Percentiles rank a stretch among this genome's conserved stretches.
phyloP scores from a whole-genome alignment of 371 early-diverging fungal species.

The Haplosporangium sp. region DNA sequence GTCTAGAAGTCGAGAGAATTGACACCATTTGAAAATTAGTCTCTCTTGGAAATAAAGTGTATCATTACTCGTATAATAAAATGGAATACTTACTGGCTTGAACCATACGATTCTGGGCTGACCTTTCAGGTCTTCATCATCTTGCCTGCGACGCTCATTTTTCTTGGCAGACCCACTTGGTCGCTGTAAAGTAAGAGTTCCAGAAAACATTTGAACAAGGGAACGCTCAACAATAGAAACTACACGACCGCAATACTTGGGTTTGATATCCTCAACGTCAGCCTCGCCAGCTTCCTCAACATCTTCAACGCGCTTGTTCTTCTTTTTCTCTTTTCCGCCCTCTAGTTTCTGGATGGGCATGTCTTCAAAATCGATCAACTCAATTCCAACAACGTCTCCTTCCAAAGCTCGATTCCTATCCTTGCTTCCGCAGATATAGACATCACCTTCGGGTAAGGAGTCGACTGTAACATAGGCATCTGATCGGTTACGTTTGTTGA shows the following conservation, averaged over 20 bases:
- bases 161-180: slow-evolving; percentile 61
- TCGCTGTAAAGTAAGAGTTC: slow-evolving; percentile 66
- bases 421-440: slow-evolving; percentile 82
- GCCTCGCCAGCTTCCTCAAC: slow-evolving; percentile 57
- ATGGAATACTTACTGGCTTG: slow-evolving; percentile 64
- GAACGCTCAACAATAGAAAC: slow-evolving; percentile 77
- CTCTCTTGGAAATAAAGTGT: too few relatives aligned
- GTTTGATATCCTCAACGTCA: slow-evolving; percentile 69
- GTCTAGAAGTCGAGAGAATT: slow-evolving; percentile 38
- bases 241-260: slow-evolving; percentile 75
- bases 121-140: slow-evolving; percentile 59
- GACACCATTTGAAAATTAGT: too few relatives aligned
- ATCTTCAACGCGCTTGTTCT: slow-evolving; percentile 47
- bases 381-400: slow-evolving; percentile 88
- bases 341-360: slow-evolving; percentile 70
- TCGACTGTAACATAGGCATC: slow-evolving; percentile 91
- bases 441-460: slow-evolving; percentile 70
- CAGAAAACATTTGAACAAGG: slow-evolving; percentile 73
- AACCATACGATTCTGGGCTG: slow-evolving; percentile 82
- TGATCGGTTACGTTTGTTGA: slow-evolving; percentile 85
- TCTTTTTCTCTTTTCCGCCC: slow-evolving; percentile 60
- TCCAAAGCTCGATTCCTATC: slow-evolving; percentile 90
- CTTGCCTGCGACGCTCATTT: slow-evolving; percentile 68
- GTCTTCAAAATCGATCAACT: slow-evolving; percentile 78
- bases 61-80: background rate